These are phyloP conservation scores for Sporothrix euskadiensis DNA, from an alignment of 2,329 filamentous ascomycete genomes.

Conservation along the genomic window DNA sequence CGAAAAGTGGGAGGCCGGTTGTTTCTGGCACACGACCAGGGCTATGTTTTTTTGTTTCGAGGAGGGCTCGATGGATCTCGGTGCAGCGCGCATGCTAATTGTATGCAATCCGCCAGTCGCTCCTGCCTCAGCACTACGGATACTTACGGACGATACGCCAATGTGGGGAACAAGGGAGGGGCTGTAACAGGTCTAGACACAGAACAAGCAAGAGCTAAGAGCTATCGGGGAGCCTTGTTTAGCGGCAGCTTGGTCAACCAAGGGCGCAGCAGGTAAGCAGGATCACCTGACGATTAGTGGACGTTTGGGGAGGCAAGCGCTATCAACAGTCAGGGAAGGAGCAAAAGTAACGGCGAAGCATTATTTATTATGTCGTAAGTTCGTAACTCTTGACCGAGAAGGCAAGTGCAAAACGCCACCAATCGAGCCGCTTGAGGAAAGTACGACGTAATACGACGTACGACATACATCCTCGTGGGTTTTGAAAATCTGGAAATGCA, in stretches of 20 bases:
- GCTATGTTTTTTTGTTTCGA: constrained; percentile 23
- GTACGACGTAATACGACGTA: neutral
- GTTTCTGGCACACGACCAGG: constrained; percentile 21
- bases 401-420: neutral
- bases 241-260: constrained; percentile 15
- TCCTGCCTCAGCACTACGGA: neutral
- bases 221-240: constrained; percentile 3
- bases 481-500: neutral
- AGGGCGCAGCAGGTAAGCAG: constrained; percentile 20
- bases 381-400: neutral
- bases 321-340: neutral
- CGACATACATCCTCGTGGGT: neutral
- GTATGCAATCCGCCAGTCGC: constrained; percentile 5
- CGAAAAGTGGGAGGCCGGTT: neutral
- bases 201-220: constrained; percentile 17
- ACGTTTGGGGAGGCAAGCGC: neutral
- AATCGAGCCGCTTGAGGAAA: neutral
- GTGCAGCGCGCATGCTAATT: constrained; percentile 14
- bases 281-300: constrained; percentile 19
- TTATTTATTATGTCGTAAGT: too few relatives aligned
- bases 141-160: constrained; percentile 11
- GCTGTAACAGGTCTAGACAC: constrained; percentile 17
- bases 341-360: neutral
- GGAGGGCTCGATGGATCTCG: constrained; percentile 14
- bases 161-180: constrained; percentile 20